Evolutionary conservation across 768 basidiomycete genomes (phyloP).

Genomic region (Hemileccinum impolitum): DNA sequence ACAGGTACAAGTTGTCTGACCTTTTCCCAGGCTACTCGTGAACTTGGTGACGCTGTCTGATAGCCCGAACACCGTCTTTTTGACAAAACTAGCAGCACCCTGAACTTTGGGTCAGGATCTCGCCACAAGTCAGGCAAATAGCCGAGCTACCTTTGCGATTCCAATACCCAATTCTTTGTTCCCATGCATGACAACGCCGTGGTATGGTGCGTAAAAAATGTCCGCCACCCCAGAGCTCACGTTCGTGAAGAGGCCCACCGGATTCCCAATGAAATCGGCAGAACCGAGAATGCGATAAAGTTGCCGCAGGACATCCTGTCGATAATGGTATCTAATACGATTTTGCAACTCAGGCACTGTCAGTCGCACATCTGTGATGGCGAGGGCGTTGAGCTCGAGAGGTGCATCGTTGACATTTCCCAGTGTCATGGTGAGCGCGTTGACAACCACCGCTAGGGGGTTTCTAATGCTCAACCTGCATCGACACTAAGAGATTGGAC

Average conservation of each 20-base stretch:
- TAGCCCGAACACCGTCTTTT: slow-evolving; percentile 97
- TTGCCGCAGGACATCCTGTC: slow-evolving; percentile 90
- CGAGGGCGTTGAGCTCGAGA: slow-evolving; percentile 89
- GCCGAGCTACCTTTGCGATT: slow-evolving; percentile 72
- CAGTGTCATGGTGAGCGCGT: slow-evolving; percentile 93
- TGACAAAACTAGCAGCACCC: slow-evolving; percentile 97
- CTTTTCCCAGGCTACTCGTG: slow-evolving; percentile 96
- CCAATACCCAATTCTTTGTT: slow-evolving; percentile 93
- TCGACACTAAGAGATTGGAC: slow-evolving; percentile 3
- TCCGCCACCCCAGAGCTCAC: slow-evolving; percentile 97
- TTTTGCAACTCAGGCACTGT: slow-evolving; percentile 79
- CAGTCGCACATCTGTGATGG: slow-evolving; percentile 91
- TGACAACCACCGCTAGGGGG: slow-evolving; percentile 88
- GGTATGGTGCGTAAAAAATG: slow-evolving; percentile 98
- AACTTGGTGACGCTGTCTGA: slow-evolving; percentile 98
- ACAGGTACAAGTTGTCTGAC: slow-evolving; percentile 33
- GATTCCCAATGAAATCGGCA: slow-evolving; percentile 94
- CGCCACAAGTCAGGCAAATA: background rate
- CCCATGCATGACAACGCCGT: slow-evolving; percentile 94
- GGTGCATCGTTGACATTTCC: slow-evolving; percentile 97
- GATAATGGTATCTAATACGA: slow-evolving; percentile 88
- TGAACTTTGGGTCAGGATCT: slow-evolving; percentile 32
- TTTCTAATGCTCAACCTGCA: slow-evolving; percentile 74
- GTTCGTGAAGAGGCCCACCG: slow-evolving; percentile 96
- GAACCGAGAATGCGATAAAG: slow-evolving; percentile 97